These are phyloP conservation scores for Cinchona pubescens DNA, from an alignment of 257 asterid species.

Conservation along the genomic window DNA sequence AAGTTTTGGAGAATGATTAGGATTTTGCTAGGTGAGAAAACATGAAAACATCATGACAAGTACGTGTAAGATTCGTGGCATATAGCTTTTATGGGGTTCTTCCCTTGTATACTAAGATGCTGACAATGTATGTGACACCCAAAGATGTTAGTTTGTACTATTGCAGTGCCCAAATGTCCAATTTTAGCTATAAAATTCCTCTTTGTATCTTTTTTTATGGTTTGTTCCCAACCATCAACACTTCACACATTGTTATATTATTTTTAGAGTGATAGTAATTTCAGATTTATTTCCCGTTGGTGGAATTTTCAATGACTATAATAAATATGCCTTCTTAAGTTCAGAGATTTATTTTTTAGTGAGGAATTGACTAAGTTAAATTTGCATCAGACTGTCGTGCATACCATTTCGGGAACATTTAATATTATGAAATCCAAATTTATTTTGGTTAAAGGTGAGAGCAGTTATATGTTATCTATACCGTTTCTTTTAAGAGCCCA, in stretches of 20 bases:
- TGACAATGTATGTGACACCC: neutral
- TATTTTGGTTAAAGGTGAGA: neutral
- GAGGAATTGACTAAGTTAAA: neutral
- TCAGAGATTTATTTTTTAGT: no score
- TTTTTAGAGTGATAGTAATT: no score
- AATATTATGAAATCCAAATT: neutral
- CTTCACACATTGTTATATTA: no score
- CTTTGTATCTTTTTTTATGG: no score
- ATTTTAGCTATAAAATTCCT: neutral
- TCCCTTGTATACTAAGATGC: neutral
- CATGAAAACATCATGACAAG: neutral
- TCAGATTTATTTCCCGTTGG: neutral
- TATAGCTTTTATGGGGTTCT: neutral
- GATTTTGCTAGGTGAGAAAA: conserved; percentile 2
- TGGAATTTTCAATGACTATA: neutral
- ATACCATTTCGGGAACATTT: no score
- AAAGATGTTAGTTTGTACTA: neutral
- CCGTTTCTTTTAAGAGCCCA: neutral
- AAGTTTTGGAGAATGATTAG: neutral
- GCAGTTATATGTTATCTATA: neutral
- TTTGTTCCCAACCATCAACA: neutral
- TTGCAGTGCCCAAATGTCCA: neutral
- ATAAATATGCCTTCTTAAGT: neutral
- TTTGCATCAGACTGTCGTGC: no score
- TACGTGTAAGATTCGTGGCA: neutral